Evolutionary conservation across 495 filamentous ascomycete species (phyloP), one percentile per base, ranked within the genome.

Genomic region (Letharia columbiana): DNA sequence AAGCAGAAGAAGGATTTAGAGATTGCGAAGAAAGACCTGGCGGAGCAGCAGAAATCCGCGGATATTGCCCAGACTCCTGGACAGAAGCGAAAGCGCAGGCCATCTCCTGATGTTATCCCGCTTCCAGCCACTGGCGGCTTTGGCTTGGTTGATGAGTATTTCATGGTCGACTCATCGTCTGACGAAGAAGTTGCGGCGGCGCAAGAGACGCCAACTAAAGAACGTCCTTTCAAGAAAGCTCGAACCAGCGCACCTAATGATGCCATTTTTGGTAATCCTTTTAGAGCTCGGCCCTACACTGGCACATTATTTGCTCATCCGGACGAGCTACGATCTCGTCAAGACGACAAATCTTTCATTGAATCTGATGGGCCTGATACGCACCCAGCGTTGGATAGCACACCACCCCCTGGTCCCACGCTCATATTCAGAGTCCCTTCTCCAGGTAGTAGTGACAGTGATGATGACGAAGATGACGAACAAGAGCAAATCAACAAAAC

Each of bases 81-180:
- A 39, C 75, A 72, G 65, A 81, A 81, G 70, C 77, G 80, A 61
- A 78, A 78, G 68, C 75, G 75, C 12, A 60, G 62, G n/a, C 68
- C 72, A 4, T 79, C 78, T 40, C 80, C 80, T 23, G 77, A 79
- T 63, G 68, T 73, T 2, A 82, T 81, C 57, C 79, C 80, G 0
- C 79, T 80, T 66, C 80, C 80, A 17, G 60, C 67, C 28, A 78
- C 75, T 23, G 76, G 72, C 40, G 78, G 79, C 50, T 82, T 78
- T 68, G 79, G 80, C 12, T 68, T 82, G 71, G 69, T 80, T 60
- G 62, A 72, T 41, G 73, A 76, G n/a, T 82, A 77, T 58, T 82
- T 82, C 63, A 70, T 60, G 45, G 72, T 35, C 31, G 39, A 74
- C 66, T 72, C 68, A 54, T 76, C 74, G 35, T 76, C 77, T 9